Conservation (phyloP, 1,139 yeast genomes). For the Saccharomycopsis phalli region DNA sequence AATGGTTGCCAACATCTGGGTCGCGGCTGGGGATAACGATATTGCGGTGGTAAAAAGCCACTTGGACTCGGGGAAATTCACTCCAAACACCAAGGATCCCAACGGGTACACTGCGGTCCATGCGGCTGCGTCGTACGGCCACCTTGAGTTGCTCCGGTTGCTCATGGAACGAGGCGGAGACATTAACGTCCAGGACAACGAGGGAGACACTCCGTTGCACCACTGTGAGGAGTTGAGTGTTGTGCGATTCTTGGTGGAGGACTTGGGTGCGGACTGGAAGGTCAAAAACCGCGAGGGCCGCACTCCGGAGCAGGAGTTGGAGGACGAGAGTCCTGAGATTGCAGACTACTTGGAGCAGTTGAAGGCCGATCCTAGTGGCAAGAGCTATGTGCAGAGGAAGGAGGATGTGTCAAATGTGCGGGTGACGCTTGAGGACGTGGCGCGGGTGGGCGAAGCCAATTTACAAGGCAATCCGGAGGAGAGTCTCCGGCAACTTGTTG, state of each 20-base stretch:
- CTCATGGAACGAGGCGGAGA: conserved; percentile 64
- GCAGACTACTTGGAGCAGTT: conserved; percentile 50
- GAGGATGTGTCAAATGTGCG: conserved; percentile 2
- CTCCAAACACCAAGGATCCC: conserved; percentile 72
- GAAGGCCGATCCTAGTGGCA: conserved; percentile 29
- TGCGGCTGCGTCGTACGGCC: conserved; percentile 94
- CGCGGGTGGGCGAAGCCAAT: not conserved
- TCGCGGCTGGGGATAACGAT: conserved; percentile 86
- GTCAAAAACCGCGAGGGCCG: conserved; percentile 62
- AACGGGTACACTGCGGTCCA: conserved; percentile 95
- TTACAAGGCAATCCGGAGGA: conserved; percentile 10
- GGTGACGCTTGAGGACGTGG: conserved; percentile 7
- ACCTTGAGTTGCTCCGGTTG: conserved; percentile 52
- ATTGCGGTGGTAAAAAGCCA: conserved; percentile 46
- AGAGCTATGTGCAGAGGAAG: conserved; percentile 13
- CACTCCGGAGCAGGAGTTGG: conserved; percentile 59
- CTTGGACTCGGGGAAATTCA: conserved; percentile 42
- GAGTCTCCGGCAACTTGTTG: conserved; percentile 6
- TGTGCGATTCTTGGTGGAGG: conserved; percentile 59
- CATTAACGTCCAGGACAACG: conserved; percentile 70
- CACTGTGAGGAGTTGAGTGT: conserved; percentile 66
- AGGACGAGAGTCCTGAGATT: conserved; percentile 79
- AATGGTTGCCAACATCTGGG: conserved; percentile 73
- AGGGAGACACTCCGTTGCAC: conserved; percentile 94
- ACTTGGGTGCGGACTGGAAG: conserved; percentile 55